Evolutionary conservation across 345 rosid genomes (phyloP).

Genomic region (Gossypium australe): DNA sequence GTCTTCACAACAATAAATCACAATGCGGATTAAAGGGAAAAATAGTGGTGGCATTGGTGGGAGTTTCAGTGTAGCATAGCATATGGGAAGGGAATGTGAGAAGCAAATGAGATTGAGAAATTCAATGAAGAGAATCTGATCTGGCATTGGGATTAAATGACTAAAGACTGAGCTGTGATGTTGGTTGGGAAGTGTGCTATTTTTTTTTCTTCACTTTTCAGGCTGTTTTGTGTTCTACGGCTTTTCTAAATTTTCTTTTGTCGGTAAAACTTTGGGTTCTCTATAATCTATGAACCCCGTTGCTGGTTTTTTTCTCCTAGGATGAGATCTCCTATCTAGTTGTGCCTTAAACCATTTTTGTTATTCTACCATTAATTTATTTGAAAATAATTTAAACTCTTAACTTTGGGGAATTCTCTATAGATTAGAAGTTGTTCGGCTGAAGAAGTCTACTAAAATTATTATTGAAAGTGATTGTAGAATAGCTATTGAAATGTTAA

Average conservation of each 20-base stretch:
- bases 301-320: not conserved
- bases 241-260: slow-evolving; percentile 7
- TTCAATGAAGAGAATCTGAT: slow-evolving; percentile 28
- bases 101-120: slow-evolving; percentile 15
- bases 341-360: too few species aligned
- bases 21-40: not conserved
- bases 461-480: too few species aligned
- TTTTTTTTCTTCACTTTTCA: not conserved
- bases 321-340: too few species aligned
- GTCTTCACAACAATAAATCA: not conserved
- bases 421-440: too few species aligned
- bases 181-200: slow-evolving; percentile 23
- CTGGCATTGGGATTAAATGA: slow-evolving; percentile 5
- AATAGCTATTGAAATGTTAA: too few species aligned
- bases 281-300: not conserved
- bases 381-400: too few species aligned
- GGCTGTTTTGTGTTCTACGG: slow-evolving; percentile 21
- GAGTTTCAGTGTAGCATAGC: too few species aligned
- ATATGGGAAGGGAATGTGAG: not conserved
- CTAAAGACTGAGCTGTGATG: not conserved
- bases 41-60: not conserved
- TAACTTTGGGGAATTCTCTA: too few species aligned
- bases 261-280: not conserved
- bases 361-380: too few species aligned
- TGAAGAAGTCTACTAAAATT: too few species aligned